Evolutionary conservation across 83 land plant species (phyloP), one percentile per base, ranked within the genome.

Genomic region (Diphasiastrum complanatum): DNA sequence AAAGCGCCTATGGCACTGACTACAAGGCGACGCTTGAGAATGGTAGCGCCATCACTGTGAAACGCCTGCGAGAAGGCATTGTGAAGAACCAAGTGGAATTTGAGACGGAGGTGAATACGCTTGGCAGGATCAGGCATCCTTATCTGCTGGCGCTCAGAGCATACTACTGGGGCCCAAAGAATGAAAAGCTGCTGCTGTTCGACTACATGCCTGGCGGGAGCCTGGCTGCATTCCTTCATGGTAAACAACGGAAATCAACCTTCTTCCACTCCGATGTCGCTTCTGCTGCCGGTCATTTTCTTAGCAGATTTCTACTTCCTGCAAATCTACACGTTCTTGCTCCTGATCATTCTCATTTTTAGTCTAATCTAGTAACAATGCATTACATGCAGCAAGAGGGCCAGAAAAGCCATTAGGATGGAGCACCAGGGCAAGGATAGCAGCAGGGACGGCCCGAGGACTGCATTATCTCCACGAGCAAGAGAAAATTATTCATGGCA

Each of bases 1-100:
- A 91, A 79, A 87, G 95, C 68, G 85, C 95, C 2, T 91, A 87
- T 58, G 97, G 97, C 28, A 92, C 98, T n/a, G 95, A 88, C 53
- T 92, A 92, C 38, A 92, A 85, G 63, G 98, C 95, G 8, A 88
- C 91, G 19, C 43, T 92, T 45, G 98, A 88, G 71, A 90, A 85
- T 66, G 98, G 96, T 0, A 83, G 54, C 60, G 79, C 81, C 28
- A 91, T 88, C 36, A 91, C 91, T 4, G 98, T 92, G 77, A 92
- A 92, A 80, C 76, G 98, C 33, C 71, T 92, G 50, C 75, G 95
- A 29, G 98, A 92, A 68, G 85, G 92, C 49, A 81, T 92, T 18
- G 80, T 89, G 1, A 92, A 85, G 69, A 49, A 49, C 31, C 96
- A 83, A 70, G 77, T 73, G 35, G 98, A 92, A 48, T 88, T 92